Percentiles rank a stretch among this genome's conserved stretches.
Evolutionary conservation across 2,329 filamentous ascomycete genomes (phyloP).

Genomic region (Fusarium denticulatum): DNA sequence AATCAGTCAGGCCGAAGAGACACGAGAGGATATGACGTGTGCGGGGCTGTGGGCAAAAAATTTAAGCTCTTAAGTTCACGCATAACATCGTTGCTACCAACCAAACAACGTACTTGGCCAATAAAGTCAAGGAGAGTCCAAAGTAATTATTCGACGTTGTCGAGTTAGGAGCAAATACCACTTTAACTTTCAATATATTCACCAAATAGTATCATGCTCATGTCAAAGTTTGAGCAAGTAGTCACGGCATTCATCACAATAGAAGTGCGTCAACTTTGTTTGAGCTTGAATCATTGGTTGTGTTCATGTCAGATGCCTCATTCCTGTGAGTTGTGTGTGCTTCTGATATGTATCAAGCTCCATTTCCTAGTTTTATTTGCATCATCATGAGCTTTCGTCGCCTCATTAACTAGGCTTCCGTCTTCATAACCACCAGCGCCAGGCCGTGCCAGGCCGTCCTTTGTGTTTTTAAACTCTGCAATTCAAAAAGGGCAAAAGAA

Average conservation of each 20-base stretch:
- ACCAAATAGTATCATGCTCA: not conserved
- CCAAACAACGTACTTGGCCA: not conserved
- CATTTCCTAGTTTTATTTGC: constrained; percentile 28
- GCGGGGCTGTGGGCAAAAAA: not conserved
- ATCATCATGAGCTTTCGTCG: constrained; percentile 29
- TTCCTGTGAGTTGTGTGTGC: not conserved
- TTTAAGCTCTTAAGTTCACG: not conserved
- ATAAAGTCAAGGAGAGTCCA: not conserved
- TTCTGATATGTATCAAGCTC: constrained; percentile 24
- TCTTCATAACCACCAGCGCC: constrained; percentile 33
- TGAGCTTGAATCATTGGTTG: constrained; percentile 27
- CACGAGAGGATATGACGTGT: not conserved
- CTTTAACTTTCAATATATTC: not conserved
- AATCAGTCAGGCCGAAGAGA: not conserved
- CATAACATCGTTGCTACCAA: not conserved
- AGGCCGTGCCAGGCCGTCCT: constrained; percentile 39
- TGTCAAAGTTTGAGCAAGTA: not conserved
- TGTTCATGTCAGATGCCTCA: constrained; percentile 24
- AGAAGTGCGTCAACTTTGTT: not conserved
- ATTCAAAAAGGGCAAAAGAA: constrained; percentile 42
- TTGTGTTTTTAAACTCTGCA: constrained; percentile 25
- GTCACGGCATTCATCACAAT: not conserved
- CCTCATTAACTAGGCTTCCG: constrained; percentile 35
- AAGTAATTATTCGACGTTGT: not conserved
- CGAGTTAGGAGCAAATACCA: not conserved